Base-by-base conservation (phyloP, 2,329 filamentous ascomycete species). In the Aureobasidium sp. region DNA sequence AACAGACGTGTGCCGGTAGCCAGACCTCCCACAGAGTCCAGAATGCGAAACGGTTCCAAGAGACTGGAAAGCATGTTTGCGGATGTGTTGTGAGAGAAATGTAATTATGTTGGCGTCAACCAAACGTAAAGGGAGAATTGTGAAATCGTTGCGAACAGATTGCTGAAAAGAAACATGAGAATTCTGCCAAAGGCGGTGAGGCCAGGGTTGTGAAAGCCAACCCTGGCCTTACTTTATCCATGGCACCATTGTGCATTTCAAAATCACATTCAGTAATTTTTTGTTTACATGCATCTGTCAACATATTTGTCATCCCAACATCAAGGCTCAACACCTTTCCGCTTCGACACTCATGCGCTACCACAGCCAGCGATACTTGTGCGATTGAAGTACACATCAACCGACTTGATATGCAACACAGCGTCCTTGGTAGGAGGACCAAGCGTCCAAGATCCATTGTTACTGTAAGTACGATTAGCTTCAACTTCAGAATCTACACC, bases 301-400 rank as follows among this genome's bases (percentile, higher is more conserved):
- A 40, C 38, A 40, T 40, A 7, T 19, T 21, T 21, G 3, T 37
- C 13, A 11, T 37, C 13, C 4, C 31, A 13, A 33, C 9, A 33
- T n/a, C n/a, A n/a, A n/a, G n/a, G n/a, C n/a, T n/a, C n/a, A n/a
- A n/a, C n/a, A n/a, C n/a, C n/a, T n/a, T n/a, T n/a, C n/a, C n/a
- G n/a, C n/a, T n/a, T n/a, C n/a, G n/a, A n/a, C n/a, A n/a, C n/a
- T n/a, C 15, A 49, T 8, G 47, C 49, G 27, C 51, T 55, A 21
- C 51, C 37, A 33, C 51, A 55, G 7, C 23, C 37, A 17, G 51
- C 33, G 27, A 59, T 60, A 37, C 62, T 59, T 9, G 62, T 63
- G 27, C 62, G 53, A 75, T 92, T 92, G 75, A 90, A 93, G 72
- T 92, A 93, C 0, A 84, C 85, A 70, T 89, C 89, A 60, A 90